phyloP scores from a whole-genome alignment of 2,329 filamentous ascomycete species.

The Atkinsonella hypoxylon region DNA sequence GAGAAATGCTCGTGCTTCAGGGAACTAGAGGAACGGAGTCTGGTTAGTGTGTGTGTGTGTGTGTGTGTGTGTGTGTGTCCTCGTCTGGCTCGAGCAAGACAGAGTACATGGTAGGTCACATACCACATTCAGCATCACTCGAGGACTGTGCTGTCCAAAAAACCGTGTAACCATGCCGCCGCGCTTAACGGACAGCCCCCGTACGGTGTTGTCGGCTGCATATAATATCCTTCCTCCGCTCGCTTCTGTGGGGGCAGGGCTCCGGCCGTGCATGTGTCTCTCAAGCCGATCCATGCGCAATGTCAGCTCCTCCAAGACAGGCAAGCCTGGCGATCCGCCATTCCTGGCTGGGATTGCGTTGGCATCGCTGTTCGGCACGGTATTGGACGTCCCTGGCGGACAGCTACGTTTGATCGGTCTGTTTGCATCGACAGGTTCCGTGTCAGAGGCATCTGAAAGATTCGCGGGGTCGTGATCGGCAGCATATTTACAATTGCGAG shows the following conservation, averaged over 20 bases:
- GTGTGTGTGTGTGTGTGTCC: too few species aligned
- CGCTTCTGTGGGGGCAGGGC: constrained; percentile 25
- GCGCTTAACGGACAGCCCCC: constrained; percentile 36
- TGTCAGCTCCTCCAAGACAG: constrained; percentile 35
- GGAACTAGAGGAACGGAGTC: constrained; percentile 2
- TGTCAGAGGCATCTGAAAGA: constrained; percentile 38
- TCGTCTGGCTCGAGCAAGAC: too few species aligned
- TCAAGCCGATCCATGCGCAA: constrained; percentile 42
- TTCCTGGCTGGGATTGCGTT: constrained; percentile 17
- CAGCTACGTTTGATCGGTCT: constrained; percentile 29
- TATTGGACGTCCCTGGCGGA: constrained; percentile 14
- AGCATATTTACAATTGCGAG: constrained; percentile 39
- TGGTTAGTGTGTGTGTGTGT: not conserved
- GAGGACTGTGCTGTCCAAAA: constrained; percentile 40
- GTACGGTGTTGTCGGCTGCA: constrained; percentile 33
- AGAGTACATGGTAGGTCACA: constrained; percentile 9
- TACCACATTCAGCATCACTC: constrained; percentile 42
- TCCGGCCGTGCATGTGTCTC: constrained; percentile 32
- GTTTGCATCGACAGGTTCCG: constrained; percentile 19
- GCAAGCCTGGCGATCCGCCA: constrained; percentile 19
- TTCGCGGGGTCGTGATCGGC: constrained; percentile 35
- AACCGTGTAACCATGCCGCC: constrained; percentile 35
- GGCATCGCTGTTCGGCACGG: constrained; percentile 14
- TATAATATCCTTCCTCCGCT: constrained; percentile 20
- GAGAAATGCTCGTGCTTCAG: constrained; percentile 7